Percentiles rank a stretch among this genome's conserved stretches.
These are phyloP conservation scores for Ceratorhiza oryzae-sativae DNA, from an alignment of 1,284 basidiomycete species.

Conservation along the genomic window DNA sequence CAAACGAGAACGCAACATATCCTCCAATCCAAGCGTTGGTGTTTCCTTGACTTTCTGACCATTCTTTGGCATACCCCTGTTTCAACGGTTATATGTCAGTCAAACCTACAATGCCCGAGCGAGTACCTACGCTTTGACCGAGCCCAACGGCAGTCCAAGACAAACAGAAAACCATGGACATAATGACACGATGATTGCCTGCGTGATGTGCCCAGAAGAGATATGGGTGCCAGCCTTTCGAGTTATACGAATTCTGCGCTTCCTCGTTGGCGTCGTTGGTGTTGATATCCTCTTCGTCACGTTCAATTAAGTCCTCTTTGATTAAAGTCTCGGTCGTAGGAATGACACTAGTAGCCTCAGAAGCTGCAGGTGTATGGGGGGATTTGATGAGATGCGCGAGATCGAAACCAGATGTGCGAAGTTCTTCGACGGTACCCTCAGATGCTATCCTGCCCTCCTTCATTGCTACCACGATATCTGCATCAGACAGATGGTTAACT, in stretches of 20 bases:
- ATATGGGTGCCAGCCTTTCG: constrained; percentile 34
- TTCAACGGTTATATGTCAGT: background rate
- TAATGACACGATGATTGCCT: constrained; percentile 10
- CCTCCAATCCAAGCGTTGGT: constrained; percentile 43
- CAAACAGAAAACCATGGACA: background rate
- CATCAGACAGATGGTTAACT: constrained; percentile 41
- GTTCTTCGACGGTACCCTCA: constrained; percentile 35
- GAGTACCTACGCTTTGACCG: background rate
- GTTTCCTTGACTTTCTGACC: constrained; percentile 36
- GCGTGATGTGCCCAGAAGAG: constrained; percentile 25
- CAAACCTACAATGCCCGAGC: background rate
- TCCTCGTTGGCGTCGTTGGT: constrained; percentile 35
- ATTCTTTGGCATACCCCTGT: constrained; percentile 41
- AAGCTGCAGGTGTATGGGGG: background rate
- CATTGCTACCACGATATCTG: constrained; percentile 39
- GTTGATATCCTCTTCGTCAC: constrained; percentile 32
- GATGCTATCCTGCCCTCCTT: constrained; percentile 38
- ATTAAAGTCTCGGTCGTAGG: background rate
- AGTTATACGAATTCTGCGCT: constrained; percentile 34
- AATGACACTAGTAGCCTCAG: background rate
- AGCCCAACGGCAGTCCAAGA: constrained; percentile 24
- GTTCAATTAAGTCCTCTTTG: constrained; percentile 10
- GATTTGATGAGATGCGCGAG: constrained; percentile 28
- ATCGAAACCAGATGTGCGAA: constrained; percentile 37
- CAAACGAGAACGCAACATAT: constrained; percentile 45